Evolutionary conservation across 2,329 filamentous ascomycete species (phyloP), one percentile per base, ranked within the genome.

Genomic region (Cytospora piceae): DNA sequence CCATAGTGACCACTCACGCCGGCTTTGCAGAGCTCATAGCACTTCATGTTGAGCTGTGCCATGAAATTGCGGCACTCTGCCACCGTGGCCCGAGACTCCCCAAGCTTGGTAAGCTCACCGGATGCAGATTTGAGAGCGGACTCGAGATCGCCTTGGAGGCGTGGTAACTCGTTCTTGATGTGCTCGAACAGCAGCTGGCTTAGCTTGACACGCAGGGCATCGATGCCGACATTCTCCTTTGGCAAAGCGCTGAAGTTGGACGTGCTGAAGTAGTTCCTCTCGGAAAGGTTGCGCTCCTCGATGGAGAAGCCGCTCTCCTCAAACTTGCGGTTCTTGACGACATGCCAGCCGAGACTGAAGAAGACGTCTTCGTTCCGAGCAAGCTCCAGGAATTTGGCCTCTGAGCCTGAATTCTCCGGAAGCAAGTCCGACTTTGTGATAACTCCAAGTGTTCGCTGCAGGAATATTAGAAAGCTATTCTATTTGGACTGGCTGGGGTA

Each of bases 251-350:
- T 42, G 37, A 66, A 66, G 17, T 24, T 59, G 7, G 64, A 66
- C 0, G 29, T 53, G 0, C 0, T 17, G 15, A 66, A 39, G 24
- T 57, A 64, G 2, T 12, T 17, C 1, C n/a, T 55, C 31, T 60
- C 63, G 0, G 63, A 59, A 0, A 29, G 4, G 11, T 63, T 66
- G 24, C 64, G 56, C 20, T 64, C 39, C 0, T 49, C 51, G 4
- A 59, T 46, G 0, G 56, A 60, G 6, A 63, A 60, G 1, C n/a
- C 3, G 0, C 7, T 2, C 63, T 77, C 80, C 66, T 84, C 72
- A 70, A 88, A 89, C 75, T 87, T 83, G 79, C 86, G 89, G 71
- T 87, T 81, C 80, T 87, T 83, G 71, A 83, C 82, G 64, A 82
- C 81, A 73, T 89, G 63, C 63, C 58, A 65, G 0, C 63, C 58